Conservation (phyloP, 2,329 filamentous ascomycete genomes). For the Fusarium sp. region DNA sequence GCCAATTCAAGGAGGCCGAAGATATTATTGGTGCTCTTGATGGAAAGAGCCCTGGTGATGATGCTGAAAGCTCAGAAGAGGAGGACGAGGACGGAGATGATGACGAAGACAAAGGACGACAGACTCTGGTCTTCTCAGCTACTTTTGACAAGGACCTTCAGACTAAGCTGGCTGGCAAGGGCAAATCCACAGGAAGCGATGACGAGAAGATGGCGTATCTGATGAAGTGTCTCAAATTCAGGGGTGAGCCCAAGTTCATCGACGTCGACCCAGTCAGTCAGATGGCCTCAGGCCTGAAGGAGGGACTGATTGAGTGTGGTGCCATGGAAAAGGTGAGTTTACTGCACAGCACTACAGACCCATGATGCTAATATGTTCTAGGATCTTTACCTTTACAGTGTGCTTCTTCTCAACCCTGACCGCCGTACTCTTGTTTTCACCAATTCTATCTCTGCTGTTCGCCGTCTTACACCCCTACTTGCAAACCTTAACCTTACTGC, state of each 20-base stretch:
- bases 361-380: slow-evolving; percentile 50
- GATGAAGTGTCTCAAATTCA: slow-evolving; percentile 89
- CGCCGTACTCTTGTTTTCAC: slow-evolving; percentile 90
- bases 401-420: slow-evolving; percentile 85
- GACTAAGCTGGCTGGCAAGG: slow-evolving; percentile 87
- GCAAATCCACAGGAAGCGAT: slow-evolving; percentile 69
- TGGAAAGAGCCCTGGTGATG: slow-evolving; percentile 72
- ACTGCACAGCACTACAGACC: rapidly evolving
- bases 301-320: slow-evolving; percentile 91
- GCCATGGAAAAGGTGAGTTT: slow-evolving; percentile 87
- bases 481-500: slow-evolving; percentile 84
- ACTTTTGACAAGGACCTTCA: slow-evolving; percentile 94
- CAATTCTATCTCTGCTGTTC: slow-evolving; percentile 94
- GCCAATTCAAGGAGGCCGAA: slow-evolving; percentile 94
- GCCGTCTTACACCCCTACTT: slow-evolving; percentile 85
- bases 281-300: slow-evolving; percentile 87
- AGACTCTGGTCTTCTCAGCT: slow-evolving; percentile 96
- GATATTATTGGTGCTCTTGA: slow-evolving; percentile 89
- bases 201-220: slow-evolving; percentile 93
- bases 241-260: slow-evolving; percentile 87
- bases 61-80: slow-evolving; percentile 65
- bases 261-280: slow-evolving; percentile 91
- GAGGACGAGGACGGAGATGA: slow-evolving; percentile 64
- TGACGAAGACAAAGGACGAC: slow-evolving; percentile 64
- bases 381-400: slow-evolving; percentile 92